Evolutionary conservation across 2,329 filamentous ascomycete species (phyloP).

Genomic region (Phialemoniopsis sp.): DNA sequence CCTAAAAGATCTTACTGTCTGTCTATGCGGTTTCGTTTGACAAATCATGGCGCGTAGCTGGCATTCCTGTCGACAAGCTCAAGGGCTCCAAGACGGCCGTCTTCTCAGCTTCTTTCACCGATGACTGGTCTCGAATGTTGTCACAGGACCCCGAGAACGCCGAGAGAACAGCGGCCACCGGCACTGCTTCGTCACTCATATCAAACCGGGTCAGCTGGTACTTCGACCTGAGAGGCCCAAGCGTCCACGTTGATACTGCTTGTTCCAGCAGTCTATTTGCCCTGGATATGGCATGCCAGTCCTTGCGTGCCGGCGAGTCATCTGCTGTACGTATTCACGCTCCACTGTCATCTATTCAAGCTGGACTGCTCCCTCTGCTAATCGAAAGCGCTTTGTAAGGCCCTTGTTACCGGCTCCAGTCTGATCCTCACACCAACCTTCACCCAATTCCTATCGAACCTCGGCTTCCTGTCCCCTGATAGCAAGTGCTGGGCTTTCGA

Average conservation of each 20-base stretch:
- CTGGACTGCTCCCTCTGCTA: too few species aligned
- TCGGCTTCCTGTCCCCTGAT: slow-evolving; percentile 13
- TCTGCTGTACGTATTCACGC: too few species aligned
- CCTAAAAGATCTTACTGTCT: slow-evolving; percentile 2
- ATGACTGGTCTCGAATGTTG: slow-evolving; percentile 26
- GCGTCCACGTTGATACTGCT: slow-evolving; percentile 29
- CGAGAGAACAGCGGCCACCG: slow-evolving; percentile 24
- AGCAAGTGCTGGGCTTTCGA: slow-evolving; percentile 28
- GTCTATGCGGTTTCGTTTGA: background rate
- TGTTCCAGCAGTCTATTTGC: slow-evolving; percentile 30
- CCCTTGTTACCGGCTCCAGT: too few species aligned
- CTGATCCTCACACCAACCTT: too few species aligned
- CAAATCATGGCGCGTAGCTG: slow-evolving; percentile 17
- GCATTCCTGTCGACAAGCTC: slow-evolving; percentile 21
- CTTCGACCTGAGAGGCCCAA: slow-evolving; percentile 30
- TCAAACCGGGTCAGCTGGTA: slow-evolving; percentile 36
- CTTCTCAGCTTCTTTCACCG: slow-evolving; percentile 29
- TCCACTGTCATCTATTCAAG: too few species aligned
- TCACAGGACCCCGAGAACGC: slow-evolving; percentile 26
- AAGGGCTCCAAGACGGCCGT: slow-evolving; percentile 24
- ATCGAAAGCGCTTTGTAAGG: background rate
- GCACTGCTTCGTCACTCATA: slow-evolving; percentile 21
- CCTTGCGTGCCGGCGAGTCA: too few species aligned
- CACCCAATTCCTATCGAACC: slow-evolving; percentile 2
- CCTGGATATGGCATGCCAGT: too few species aligned